Evolutionary conservation across 768 basidiomycete species (phyloP).

Genomic region (Pleurotus tuoliensis): DNA sequence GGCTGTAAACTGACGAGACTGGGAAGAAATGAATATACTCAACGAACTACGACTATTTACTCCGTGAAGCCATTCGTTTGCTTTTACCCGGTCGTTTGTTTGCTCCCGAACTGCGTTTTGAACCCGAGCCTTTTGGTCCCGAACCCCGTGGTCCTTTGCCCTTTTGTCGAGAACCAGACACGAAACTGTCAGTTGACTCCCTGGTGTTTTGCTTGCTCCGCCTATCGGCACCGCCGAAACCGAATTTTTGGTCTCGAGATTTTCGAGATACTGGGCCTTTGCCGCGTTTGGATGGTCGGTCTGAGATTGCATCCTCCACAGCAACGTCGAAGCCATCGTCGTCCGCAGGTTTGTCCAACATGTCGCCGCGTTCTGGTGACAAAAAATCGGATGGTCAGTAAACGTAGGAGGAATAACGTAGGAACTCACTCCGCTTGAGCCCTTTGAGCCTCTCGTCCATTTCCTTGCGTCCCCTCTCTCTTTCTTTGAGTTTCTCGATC

Average conservation of each 20-base stretch:
- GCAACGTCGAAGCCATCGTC: slow-evolving; percentile 84
- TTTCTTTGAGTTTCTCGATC: slow-evolving; percentile 87
- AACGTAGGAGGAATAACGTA: slow-evolving; percentile 10
- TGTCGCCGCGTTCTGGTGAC: slow-evolving; percentile 74
- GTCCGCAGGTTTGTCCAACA: slow-evolving; percentile 61
- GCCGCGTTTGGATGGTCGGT: slow-evolving; percentile 57
- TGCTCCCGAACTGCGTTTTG: slow-evolving; percentile 24
- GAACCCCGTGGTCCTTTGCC: slow-evolving; percentile 23
- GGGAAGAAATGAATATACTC: neutral
- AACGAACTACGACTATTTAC: slow-evolving; percentile 18
- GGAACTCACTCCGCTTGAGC: slow-evolving; percentile 78
- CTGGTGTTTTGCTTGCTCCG: slow-evolving; percentile 79
- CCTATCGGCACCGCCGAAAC: slow-evolving; percentile 68
- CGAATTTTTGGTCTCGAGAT: slow-evolving; percentile 75
- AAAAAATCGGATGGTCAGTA: neutral
- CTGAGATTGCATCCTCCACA: slow-evolving; percentile 83
- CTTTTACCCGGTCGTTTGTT: slow-evolving; percentile 58
- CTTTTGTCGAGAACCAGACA: slow-evolving; percentile 31
- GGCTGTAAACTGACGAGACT: neutral
- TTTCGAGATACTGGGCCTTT: slow-evolving; percentile 46
- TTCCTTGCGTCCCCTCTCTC: slow-evolving; percentile 86
- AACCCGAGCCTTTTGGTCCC: slow-evolving; percentile 22
- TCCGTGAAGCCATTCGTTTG: slow-evolving; percentile 44
- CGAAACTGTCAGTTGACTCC: slow-evolving; percentile 77
- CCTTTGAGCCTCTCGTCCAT: slow-evolving; percentile 83